A percentile compares a stretch with the other conserved stretches of the same genome.
phyloP scores from a whole-genome alignment of 1,284 basidiomycete genomes.

The Malassezia psittaci region DNA sequence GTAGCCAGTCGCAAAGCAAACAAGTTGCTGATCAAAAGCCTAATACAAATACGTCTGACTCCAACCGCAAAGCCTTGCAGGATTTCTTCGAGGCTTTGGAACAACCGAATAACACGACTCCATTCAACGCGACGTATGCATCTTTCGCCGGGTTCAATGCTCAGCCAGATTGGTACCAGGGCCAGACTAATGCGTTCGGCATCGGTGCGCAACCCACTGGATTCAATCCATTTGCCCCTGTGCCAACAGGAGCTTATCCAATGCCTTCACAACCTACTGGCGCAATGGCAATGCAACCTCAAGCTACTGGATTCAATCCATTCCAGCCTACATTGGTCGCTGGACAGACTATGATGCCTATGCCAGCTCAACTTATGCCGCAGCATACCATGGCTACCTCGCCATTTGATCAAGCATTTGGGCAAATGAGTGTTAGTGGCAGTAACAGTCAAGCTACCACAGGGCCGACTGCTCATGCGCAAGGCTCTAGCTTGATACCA shows the following conservation, averaged over 20 bases:
- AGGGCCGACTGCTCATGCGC: no score
- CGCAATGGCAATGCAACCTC: conserved; percentile 53
- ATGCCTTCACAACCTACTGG: no score
- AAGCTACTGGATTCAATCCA: conserved; percentile 65
- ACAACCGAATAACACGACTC: conserved; percentile 60
- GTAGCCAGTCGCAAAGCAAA: no score
- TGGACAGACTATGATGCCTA: background rate
- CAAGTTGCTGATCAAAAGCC: conserved; percentile 19
- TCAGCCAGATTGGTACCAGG: conserved; percentile 27
- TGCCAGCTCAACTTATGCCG: conserved; percentile 19
- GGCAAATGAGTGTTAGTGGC: conserved; percentile 27
- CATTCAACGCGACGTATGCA: conserved; percentile 54
- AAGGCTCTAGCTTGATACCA: no score
- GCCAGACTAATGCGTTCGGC: conserved; percentile 33
- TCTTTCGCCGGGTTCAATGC: conserved; percentile 22
- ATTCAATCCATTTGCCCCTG: conserved; percentile 50
- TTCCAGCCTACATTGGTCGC: conserved; percentile 51
- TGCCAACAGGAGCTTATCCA: conserved; percentile 31
- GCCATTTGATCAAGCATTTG: conserved; percentile 17
- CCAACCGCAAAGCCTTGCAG: conserved; percentile 52
- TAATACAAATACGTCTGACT: conserved; percentile 17
- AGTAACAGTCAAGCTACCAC: no score
- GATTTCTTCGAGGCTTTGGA: conserved; percentile 93
- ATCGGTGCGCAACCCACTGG: conserved; percentile 48
- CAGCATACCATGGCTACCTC: conserved; percentile 19